Evolutionary conservation across 352 stramenopile species (phyloP).

Genomic region (Pythium aristosporum): DNA sequence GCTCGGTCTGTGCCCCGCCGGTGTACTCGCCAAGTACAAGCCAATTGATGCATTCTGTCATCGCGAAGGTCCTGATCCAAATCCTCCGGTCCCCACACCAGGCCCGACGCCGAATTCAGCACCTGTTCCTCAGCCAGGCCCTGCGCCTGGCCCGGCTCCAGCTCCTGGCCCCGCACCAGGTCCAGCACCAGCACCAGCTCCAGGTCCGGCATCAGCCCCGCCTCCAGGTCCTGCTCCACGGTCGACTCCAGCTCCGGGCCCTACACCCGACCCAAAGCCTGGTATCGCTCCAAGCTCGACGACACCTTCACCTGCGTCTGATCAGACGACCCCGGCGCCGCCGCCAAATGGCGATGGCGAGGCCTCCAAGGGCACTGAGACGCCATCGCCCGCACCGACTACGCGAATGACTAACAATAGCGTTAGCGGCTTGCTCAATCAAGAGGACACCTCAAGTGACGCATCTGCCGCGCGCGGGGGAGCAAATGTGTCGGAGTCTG

Average conservation of each 20-base stretch:
- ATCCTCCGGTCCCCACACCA: constrained; percentile 6
- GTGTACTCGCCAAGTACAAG: constrained; percentile 38
- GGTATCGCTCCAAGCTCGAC: not conserved
- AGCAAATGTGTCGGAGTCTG: too few species aligned
- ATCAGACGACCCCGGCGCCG: not conserved
- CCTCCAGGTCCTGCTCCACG: not conserved
- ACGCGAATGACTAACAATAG: too few species aligned
- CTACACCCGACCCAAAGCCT: not conserved
- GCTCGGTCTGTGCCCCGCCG: constrained; percentile 29
- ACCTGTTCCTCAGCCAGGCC: not conserved
- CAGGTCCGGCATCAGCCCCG: not conserved
- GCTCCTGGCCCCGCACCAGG: not conserved
- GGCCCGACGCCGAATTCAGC: not conserved
- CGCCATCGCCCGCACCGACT: too few species aligned
- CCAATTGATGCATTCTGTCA: constrained; percentile 46
- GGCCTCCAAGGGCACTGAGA: too few species aligned
- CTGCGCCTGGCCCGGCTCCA: not conserved
- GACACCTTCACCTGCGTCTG: not conserved
- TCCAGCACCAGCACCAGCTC: not conserved
- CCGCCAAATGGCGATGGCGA: too few species aligned
- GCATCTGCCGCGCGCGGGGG: too few species aligned
- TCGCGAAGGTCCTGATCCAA: constrained; percentile 36
- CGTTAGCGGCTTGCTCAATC: too few species aligned
- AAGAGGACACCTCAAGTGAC: too few species aligned
- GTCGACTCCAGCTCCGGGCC: not conserved